Evolutionary conservation across 495 filamentous ascomycete species (phyloP), one percentile per base, ranked within the genome.

Genomic region (Aspergillus homomorphus): DNA sequence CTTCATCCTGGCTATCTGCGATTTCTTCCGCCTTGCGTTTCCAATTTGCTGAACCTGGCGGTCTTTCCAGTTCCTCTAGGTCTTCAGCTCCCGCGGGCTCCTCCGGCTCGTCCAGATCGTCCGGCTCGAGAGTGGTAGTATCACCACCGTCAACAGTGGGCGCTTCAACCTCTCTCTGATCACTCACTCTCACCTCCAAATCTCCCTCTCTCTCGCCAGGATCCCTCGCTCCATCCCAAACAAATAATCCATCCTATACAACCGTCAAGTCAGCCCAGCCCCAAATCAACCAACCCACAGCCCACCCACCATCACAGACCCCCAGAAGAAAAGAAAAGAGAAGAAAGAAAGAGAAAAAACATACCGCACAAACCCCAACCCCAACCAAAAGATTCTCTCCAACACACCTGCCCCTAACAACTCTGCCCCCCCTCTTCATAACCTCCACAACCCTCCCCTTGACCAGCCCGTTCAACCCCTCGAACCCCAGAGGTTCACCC

Each of bases 1-100:
- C 76, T 43, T 81, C 80, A 51, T 79, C 80, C 54, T 80, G 69
- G 52, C 77, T 82, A 56, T 82, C 77, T 8, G 75, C 77, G 24
- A 80, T 70, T 51, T 81, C 78, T 44, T 75, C 73, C 16, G 73
- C 72, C 55, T 82, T 83, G n/a, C 80, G 75, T 56, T 83, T 83
- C 33, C 70, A n/a, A 65, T 65, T 45, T 54, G 49, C 38, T 60
- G 18, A 50, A 14, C 10, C 61, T 50, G 14, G 28, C 22, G 7
- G 54, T 51, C 12, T 53, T n/a, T n/a, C n/a, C n/a, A n/a, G n/a
- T n/a, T n/a, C n/a, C 2, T 15, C 41, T 43, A 8, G 41, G 1
- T 48, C 2, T 22, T 30, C 48, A 4, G 18, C 48, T 50, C 14
- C 45, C 44, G 8, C 44, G 20, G 43, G 15, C 18, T 48, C 45